These are phyloP conservation scores for Erodium trifolium DNA, from an alignment of 441 rosid species.

Conservation along the genomic window DNA sequence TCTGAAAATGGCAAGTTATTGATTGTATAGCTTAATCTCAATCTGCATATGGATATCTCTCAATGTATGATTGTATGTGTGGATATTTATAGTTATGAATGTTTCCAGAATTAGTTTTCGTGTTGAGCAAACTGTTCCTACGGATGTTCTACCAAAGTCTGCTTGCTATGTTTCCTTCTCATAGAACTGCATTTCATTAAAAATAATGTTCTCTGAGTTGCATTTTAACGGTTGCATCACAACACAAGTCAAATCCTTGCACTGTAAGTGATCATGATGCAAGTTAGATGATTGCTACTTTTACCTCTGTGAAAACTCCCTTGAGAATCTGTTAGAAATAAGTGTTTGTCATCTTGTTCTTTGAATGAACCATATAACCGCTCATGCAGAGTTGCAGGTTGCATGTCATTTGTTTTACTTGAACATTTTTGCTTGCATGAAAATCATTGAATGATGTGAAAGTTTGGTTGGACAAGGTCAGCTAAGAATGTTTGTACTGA, in stretches of 20 bases:
- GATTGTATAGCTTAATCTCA: background rate
- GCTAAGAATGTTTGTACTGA: background rate
- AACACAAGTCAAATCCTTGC: background rate
- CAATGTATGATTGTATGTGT: background rate
- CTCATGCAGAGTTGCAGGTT: background rate
- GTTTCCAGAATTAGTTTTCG: background rate
- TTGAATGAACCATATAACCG: background rate
- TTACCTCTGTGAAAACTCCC: background rate
- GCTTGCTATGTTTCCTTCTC: slow-evolving; percentile 1
- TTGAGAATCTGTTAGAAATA: background rate
- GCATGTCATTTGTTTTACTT: background rate
- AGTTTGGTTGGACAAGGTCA: background rate
- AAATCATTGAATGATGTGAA: background rate
- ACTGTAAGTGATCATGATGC: background rate
- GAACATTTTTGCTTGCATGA: background rate
- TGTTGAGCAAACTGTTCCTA: background rate
- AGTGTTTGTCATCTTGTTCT: background rate
- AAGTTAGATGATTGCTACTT: background rate
- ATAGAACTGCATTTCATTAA: background rate
- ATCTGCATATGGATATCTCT: background rate
- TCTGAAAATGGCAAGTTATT: background rate
- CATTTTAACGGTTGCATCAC: background rate
- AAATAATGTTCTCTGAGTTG: background rate
- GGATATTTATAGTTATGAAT: background rate
- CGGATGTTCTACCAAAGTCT: background rate